A percentile compares a stretch with the other conserved stretches of the same genome.
Conservation (phyloP, 768 basidiomycete genomes). For the Mycena metata region DNA sequence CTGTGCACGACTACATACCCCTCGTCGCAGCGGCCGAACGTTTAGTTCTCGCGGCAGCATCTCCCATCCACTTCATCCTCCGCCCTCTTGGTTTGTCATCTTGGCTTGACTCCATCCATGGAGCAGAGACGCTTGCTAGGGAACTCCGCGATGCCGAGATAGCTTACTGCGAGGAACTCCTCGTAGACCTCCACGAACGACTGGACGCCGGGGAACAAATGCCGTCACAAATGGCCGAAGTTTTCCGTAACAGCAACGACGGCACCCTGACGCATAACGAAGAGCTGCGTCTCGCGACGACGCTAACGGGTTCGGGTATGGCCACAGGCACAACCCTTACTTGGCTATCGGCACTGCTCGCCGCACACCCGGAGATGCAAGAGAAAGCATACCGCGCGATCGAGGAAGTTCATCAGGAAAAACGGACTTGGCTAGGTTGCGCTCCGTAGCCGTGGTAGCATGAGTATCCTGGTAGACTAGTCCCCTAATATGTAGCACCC, state of each 20-base stretch:
- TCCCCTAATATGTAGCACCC: no score
- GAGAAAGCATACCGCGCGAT: conserved; percentile 25
- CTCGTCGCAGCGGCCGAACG: conserved; percentile 16
- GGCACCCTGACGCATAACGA: conserved; percentile 23
- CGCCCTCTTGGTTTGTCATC: not conserved
- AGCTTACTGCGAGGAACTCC: conserved; percentile 17
- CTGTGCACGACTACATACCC: conserved; percentile 29
- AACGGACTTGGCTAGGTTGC: no score
- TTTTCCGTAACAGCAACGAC: conserved; percentile 17
- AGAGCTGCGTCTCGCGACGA: conserved; percentile 29
- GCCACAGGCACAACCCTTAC: conserved; percentile 5
- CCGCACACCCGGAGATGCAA: conserved; percentile 31
- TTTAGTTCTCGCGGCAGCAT: not conserved
- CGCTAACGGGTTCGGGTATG: conserved; percentile 27
- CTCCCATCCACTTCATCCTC: conserved; percentile 1
- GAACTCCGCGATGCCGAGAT: conserved; percentile 29
- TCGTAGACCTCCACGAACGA: conserved; percentile 25
- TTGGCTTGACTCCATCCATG: conserved; percentile 4
- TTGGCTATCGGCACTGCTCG: conserved; percentile 22
- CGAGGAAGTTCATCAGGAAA: no score
- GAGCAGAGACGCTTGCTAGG: conserved; percentile 13
- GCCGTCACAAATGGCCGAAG: conserved; percentile 24
- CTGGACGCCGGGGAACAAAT: conserved; percentile 23
- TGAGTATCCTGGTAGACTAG: no score
- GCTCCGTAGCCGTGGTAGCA: no score